Evolutionary conservation across 768 basidiomycete species (phyloP).

Genomic region (Boletus rubescentipes): DNA sequence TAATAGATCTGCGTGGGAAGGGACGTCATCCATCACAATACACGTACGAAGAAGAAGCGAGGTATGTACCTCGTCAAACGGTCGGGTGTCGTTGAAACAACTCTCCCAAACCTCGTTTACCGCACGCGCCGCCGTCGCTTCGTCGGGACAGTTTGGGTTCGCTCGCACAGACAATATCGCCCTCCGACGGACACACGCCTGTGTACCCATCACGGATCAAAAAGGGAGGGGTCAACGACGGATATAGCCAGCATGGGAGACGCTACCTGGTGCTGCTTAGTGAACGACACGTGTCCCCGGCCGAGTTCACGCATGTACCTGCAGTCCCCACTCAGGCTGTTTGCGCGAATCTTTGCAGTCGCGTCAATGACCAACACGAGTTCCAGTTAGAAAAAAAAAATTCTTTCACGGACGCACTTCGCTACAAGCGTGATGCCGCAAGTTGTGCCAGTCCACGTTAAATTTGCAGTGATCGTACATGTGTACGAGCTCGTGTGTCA

Average conservation of each 20-base stretch:
- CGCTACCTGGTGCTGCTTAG: constrained; percentile 90
- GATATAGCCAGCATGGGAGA: constrained; percentile 11
- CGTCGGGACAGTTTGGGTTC: constrained; percentile 78
- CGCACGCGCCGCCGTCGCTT: constrained; percentile 76
- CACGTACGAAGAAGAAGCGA: too few relatives aligned
- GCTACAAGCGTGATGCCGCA: constrained; percentile 94
- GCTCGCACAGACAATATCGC: constrained; percentile 78
- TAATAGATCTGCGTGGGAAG: constrained; percentile 36
- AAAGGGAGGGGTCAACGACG: constrained; percentile 9
- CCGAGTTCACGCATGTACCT: constrained; percentile 78
- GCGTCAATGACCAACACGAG: background rate
- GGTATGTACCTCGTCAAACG: constrained; percentile 86
- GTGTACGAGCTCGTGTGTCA: constrained; percentile 92
- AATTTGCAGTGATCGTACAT: constrained; percentile 96
- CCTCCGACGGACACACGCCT: constrained; percentile 90
- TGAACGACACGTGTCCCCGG: constrained; percentile 74
- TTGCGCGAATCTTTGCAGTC: constrained; percentile 82
- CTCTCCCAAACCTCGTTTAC: constrained; percentile 98
- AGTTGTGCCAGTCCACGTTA: constrained; percentile 87
- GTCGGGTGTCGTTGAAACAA: constrained; percentile 92
- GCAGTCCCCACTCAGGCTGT: constrained; percentile 93
- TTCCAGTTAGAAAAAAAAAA: background rate
- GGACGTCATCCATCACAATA: background rate
- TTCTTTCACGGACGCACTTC: constrained; percentile 59
- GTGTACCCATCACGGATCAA: constrained; percentile 6